phyloP scores from a whole-genome alignment of 352 stramenopile species.

The Globisporangium rhizosaccharum region DNA sequence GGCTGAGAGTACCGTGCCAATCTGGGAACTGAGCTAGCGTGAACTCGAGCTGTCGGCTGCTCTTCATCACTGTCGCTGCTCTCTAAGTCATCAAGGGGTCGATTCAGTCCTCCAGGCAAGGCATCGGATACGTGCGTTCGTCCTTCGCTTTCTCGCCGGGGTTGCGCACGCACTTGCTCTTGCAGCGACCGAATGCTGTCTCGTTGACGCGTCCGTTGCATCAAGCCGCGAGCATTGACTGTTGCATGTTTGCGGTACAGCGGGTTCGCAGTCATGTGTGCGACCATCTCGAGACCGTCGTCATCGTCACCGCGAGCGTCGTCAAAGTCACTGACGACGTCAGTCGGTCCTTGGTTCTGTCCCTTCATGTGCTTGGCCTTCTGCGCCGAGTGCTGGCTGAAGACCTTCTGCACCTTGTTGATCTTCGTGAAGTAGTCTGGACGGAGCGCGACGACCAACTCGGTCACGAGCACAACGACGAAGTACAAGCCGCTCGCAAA shows the following conservation, averaged over 20 bases:
- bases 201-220: slow-evolving; percentile 34
- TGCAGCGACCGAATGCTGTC: slow-evolving; percentile 47
- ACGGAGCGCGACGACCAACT: slow-evolving; percentile 54
- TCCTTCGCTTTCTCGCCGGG: neutral
- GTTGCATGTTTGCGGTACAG: slow-evolving; percentile 45
- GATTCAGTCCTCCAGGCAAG: neutral
- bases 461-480: slow-evolving; percentile 48
- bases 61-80: no score
- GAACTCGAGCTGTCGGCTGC: no score
- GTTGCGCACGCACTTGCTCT: slow-evolving; percentile 23
- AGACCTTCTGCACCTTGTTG: slow-evolving; percentile 53
- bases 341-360: slow-evolving; percentile 12
- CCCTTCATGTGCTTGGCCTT: slow-evolving; percentile 14
- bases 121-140: neutral
- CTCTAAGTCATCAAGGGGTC: no score
- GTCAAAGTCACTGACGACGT: slow-evolving; percentile 16
- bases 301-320: slow-evolving; percentile 24
- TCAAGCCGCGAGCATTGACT: slow-evolving; percentile 22
- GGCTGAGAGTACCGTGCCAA: no score
- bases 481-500: slow-evolving; percentile 57
- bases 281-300: slow-evolving; percentile 60
- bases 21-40: no score
- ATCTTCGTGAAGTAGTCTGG: slow-evolving; percentile 62
- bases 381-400: slow-evolving; percentile 23
- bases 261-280: slow-evolving; percentile 61